phyloP scores from a whole-genome alignment of 2,329 filamentous ascomycete species.

The Alternaria metachromatica region DNA sequence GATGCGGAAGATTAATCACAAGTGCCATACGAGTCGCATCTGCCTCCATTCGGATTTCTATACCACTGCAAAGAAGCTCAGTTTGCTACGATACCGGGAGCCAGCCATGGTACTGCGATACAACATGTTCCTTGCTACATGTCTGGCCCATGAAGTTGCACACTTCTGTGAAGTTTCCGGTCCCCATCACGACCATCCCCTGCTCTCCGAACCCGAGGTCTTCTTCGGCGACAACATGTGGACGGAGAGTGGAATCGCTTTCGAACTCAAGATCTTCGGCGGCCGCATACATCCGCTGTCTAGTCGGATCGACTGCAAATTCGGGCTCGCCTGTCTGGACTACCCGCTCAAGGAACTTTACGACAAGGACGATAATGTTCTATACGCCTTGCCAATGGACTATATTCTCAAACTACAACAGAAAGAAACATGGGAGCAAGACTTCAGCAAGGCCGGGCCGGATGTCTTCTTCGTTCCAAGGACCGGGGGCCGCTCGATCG shows the following conservation, averaged over 20 bases:
- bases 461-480: slow-evolving; percentile 48
- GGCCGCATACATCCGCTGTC: slow-evolving; percentile 49
- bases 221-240: slow-evolving; percentile 50
- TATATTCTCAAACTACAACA: slow-evolving; percentile 48
- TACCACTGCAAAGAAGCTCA: slow-evolving; percentile 49
- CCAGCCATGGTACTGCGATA: slow-evolving; percentile 51
- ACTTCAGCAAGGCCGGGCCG: slow-evolving; percentile 31
- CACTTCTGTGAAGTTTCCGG: slow-evolving; percentile 51
- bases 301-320: slow-evolving; percentile 48
- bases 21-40: slow-evolving; percentile 48
- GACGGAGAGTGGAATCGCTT: slow-evolving; percentile 50
- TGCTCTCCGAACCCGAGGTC: slow-evolving; percentile 46
- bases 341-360: slow-evolving; percentile 46
- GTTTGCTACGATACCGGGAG: slow-evolving; percentile 45
- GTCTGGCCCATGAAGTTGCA: slow-evolving; percentile 48
- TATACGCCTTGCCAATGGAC: slow-evolving; percentile 50
- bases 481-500: slow-evolving; percentile 45
- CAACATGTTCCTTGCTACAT: slow-evolving; percentile 50
- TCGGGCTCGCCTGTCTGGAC: slow-evolving; percentile 46
- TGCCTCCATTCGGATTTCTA: slow-evolving; percentile 51
- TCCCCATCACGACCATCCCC: slow-evolving; percentile 44
- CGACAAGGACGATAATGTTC: slow-evolving; percentile 47
- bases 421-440: slow-evolving; percentile 47
- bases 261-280: slow-evolving; percentile 49
- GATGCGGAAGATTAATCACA: slow-evolving; percentile 43